Evolutionary conservation across 768 basidiomycete genomes (phyloP).

Genomic region (Podaxis sp.): DNA sequence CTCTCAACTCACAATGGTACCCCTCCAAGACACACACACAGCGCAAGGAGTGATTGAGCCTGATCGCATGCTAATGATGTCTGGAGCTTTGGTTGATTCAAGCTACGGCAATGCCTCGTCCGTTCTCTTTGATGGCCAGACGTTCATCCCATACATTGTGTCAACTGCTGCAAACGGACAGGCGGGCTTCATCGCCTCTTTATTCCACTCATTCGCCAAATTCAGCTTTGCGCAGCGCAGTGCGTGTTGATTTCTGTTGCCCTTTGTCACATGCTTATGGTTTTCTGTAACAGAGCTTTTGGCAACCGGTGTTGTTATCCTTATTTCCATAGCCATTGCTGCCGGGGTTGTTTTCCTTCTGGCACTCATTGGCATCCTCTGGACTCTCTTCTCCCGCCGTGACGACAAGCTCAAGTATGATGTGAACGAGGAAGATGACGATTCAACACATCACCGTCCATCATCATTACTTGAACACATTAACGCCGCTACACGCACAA

Average conservation of each 20-base stretch:
- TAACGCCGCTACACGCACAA: conserved; percentile 84
- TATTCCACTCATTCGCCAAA: conserved; percentile 80
- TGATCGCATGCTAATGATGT: conserved; percentile 89
- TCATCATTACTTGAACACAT: conserved; percentile 89
- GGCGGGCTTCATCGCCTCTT: conserved; percentile 67
- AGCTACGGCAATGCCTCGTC: conserved; percentile 80
- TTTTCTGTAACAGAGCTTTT: conserved; percentile 65
- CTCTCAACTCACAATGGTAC: conserved; percentile 88
- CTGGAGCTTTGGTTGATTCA: conserved; percentile 70
- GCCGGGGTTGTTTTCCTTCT: conserved; percentile 91
- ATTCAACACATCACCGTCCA: conserved; percentile 75
- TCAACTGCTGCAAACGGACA: conserved; percentile 65
- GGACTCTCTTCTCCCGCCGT: conserved; percentile 83
- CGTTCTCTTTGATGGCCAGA: conserved; percentile 84
- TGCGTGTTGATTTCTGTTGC: conserved; percentile 38
- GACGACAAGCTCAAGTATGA: conserved; percentile 75
- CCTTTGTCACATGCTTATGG: conserved; percentile 16
- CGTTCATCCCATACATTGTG: conserved; percentile 79
- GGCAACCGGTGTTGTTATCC: conserved; percentile 89
- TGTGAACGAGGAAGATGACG: conserved; percentile 65
- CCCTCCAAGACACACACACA: conserved; percentile 73
- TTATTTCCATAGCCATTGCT: conserved; percentile 96
- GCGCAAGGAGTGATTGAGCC: conserved; percentile 71
- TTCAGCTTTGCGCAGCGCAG: conserved; percentile 75
- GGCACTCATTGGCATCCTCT: conserved; percentile 80